Conservation (phyloP, 192 early-diverging fungal species). For the Umbelopsis vinacea region DNA sequence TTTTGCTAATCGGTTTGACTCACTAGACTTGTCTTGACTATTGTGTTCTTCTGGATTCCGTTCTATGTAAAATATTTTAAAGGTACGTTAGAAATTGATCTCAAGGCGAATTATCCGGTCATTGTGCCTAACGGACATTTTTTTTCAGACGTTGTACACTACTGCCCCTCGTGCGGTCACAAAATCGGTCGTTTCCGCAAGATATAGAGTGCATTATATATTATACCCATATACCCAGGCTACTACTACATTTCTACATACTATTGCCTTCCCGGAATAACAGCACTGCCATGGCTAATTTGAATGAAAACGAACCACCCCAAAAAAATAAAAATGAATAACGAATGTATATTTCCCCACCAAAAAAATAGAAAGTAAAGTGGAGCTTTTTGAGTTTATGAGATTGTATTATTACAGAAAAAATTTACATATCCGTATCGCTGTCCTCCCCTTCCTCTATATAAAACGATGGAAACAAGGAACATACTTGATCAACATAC, state of each 20-base stretch:
- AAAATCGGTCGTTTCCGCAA: slow-evolving; percentile 18
- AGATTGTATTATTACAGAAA: background rate
- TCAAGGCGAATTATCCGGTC: background rate
- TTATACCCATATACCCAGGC: background rate
- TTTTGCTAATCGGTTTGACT: background rate
- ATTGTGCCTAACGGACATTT: background rate
- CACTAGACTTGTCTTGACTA: background rate
- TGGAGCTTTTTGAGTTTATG: background rate
- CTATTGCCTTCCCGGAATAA: background rate
- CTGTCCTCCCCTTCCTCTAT: slow-evolving; percentile 35
- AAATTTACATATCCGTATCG: slow-evolving; percentile 25
- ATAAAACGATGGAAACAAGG: slow-evolving; percentile 36
- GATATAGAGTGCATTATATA: background rate
- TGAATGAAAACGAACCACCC: too few relatives aligned
- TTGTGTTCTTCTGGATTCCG: slow-evolving; percentile 16
- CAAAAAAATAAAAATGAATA: background rate
- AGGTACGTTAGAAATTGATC: background rate
- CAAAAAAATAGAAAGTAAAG: background rate
- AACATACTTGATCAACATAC: slow-evolving; percentile 28
- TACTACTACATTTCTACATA: background rate
- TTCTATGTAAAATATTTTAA: slow-evolving; percentile 24
- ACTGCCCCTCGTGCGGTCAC: slow-evolving; percentile 11
- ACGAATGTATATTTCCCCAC: background rate
- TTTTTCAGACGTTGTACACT: slow-evolving; percentile 11
- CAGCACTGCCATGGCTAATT: background rate